These are phyloP conservation scores for Hemileccinum rubropunctum DNA, from an alignment of 768 basidiomycete genomes.

Conservation along the genomic window DNA sequence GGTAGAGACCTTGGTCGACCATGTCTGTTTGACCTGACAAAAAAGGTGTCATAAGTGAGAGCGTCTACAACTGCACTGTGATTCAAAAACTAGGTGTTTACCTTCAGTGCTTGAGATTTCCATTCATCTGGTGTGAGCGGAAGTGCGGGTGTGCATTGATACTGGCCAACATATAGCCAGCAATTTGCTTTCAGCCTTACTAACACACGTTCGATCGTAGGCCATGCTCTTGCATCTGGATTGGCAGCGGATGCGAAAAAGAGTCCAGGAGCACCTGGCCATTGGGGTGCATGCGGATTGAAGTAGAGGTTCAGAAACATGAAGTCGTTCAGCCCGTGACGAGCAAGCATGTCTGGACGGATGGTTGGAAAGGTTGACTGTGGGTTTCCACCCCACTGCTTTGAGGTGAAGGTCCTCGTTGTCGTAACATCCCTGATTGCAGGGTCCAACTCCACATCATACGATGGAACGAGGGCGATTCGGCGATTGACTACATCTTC, in stretches of 20 bases:
- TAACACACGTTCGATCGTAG: slow-evolving; percentile 1
- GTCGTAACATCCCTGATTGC: slow-evolving; percentile 17
- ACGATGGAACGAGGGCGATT: slow-evolving; percentile 1
- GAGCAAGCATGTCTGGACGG: slow-evolving; percentile 6
- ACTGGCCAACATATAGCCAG: slow-evolving; percentile 22
- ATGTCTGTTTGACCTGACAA: slow-evolving; percentile 18
- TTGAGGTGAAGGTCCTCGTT: slow-evolving; percentile 14
- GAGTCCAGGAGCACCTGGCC: slow-evolving; percentile 15
- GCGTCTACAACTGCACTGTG: no score
- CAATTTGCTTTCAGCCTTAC: slow-evolving; percentile 10
- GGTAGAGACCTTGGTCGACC: slow-evolving; percentile 14
- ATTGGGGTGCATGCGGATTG: slow-evolving; percentile 18
- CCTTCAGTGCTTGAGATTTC: slow-evolving; percentile 16
- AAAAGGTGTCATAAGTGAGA: neutral
- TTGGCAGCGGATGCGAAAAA: slow-evolving; percentile 11
- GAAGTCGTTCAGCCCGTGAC: slow-evolving; percentile 17
- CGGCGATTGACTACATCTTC: slow-evolving; percentile 18
- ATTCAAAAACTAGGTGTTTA: neutral
- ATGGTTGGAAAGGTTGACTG: slow-evolving; percentile 14
- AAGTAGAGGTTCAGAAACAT: slow-evolving; percentile 17
- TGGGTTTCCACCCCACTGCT: slow-evolving; percentile 16
- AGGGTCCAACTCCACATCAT: slow-evolving; percentile 13
- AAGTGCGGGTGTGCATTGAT: slow-evolving; percentile 6
- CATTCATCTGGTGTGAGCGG: slow-evolving; percentile 15
- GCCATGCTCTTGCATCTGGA: slow-evolving; percentile 1